Base-by-base conservation (phyloP, 1,284 basidiomycete genomes). In the Macrocystidia cucumis region DNA sequence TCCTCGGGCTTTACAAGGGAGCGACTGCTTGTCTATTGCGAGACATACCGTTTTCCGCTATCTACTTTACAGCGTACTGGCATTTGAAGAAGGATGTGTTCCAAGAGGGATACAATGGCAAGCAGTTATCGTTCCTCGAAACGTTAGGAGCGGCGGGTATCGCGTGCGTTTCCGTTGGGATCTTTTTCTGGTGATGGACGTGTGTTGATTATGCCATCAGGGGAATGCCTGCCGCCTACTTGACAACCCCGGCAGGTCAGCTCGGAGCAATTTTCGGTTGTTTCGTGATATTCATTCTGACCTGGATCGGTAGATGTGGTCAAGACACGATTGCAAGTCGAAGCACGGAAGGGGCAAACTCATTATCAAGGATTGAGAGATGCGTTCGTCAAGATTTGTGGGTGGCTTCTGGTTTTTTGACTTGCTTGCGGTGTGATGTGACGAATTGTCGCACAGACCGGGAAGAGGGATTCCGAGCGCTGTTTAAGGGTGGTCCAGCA, bases 281-380 rank as follows among this genome's bases (percentile, higher is more conserved):
- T 32, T 21, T 38, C 42, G 34, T 55, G 48, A 28, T 50, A n/a
- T n/a, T 54, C 25, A 29, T 36, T 49, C 27, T 52, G 31, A 41
- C 35, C 20, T 63, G 45, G 32, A 35, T 38, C 20, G 49, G 20
- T 60, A 79, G 95, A 98, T 60, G 96, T 98, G 41, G 90, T 98
- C 59, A 98, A 98, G 74, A 98, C 95, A n/a, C 81, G 95, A 38
- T 67, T 98, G 44, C 96, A 98, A 59, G 84, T 91, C n/a, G 96
- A 98, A 60, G 86, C 91, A 22, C 75, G 85, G 44, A 85, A 88
- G 49, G 96, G 95, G 11, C 81, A 98, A 59, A 89, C 91, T 3
- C 69, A 84, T 42, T 99, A 99, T 69, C 91, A 88, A 59, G 95
- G 96, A 32, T 65, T 97, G 31, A 57, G 67, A 9, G 92, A 99